Conservation (phyloP, 73 alveolate species). For the Stentor coeruleus region DNA sequence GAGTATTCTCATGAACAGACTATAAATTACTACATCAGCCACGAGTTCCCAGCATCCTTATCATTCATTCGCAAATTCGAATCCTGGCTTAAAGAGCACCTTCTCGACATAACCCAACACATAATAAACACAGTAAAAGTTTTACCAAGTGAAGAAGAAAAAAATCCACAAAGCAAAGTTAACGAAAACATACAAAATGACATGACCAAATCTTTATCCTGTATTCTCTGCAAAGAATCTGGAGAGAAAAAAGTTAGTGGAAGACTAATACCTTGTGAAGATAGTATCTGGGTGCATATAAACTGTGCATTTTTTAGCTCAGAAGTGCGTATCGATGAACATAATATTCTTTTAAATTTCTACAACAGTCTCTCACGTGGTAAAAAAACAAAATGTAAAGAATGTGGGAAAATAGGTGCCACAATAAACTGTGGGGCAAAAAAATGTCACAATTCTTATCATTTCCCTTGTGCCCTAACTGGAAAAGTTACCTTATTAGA, state of each 20-base stretch:
- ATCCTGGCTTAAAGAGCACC: background rate
- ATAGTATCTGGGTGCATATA: conserved; percentile 71
- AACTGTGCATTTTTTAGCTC: conserved; percentile 84
- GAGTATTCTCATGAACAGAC: background rate
- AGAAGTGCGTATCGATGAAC: conserved; percentile 64
- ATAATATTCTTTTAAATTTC: conserved; percentile 61
- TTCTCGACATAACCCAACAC: background rate
- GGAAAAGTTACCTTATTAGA: conserved; percentile 42
- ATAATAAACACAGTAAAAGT: background rate
- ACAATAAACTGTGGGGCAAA: conserved; percentile 66
- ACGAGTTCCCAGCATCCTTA: conserved; percentile 14
- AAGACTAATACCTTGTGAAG: conserved; percentile 71
- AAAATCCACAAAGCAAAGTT: background rate
- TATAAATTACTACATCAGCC: background rate
- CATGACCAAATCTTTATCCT: conserved; percentile 32
- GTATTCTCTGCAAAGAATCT: conserved; percentile 61
- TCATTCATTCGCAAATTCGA: background rate
- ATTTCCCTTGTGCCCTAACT: conserved; percentile 82
- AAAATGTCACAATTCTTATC: conserved; percentile 74
- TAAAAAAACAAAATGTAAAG: conserved; percentile 55
- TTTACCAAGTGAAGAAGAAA: background rate
- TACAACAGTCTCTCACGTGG: conserved; percentile 48
- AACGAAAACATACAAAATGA: background rate
- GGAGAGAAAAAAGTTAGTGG: conserved; percentile 79
- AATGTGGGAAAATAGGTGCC: conserved; percentile 76